phyloP scores from a whole-genome alignment of 2,329 filamentous ascomycete genomes.

The Knufia fluminis region DNA sequence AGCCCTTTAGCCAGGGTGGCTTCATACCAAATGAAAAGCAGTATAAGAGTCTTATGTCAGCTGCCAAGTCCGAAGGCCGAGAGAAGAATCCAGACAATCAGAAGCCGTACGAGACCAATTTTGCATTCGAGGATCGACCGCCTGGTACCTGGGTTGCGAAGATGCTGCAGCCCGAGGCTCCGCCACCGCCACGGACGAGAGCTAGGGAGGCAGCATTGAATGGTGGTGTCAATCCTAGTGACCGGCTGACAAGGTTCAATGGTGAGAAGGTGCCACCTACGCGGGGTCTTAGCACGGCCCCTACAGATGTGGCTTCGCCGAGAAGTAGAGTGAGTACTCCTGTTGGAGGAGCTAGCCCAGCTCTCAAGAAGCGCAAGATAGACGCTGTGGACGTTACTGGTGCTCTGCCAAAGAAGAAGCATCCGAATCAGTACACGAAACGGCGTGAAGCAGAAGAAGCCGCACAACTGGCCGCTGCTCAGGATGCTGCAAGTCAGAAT shows the following conservation, averaged over 20 bases:
- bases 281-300: conserved; percentile 18
- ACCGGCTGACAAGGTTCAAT: conserved; percentile 19
- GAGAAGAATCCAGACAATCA: conserved; percentile 33
- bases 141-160: conserved; percentile 7
- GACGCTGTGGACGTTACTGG: background rate
- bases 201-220: conserved; percentile 1
- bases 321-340: conserved; percentile 14
- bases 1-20: conserved; percentile 47
- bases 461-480: conserved; percentile 1
- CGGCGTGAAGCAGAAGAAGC: conserved; percentile 17
- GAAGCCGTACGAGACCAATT: conserved; percentile 29
- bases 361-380: conserved; percentile 7
- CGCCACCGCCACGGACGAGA: conserved; percentile 1
- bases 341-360: background rate
- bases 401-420: conserved; percentile 10
- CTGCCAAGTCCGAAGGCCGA: conserved; percentile 23
- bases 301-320: conserved; percentile 9
- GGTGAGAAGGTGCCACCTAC: conserved; percentile 21
- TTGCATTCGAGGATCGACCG: conserved; percentile 10
- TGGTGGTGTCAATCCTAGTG: background rate
- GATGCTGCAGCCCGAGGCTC: background rate
- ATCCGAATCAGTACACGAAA: conserved; percentile 19
- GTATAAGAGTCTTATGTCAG: conserved; percentile 31
- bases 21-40: conserved; percentile 37
- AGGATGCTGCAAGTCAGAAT: background rate